Percentiles rank a stretch among this genome's conserved stretches.
Evolutionary conservation across 345 rosid species (phyloP).

Genomic region (Orychophragmus violaceus): DNA sequence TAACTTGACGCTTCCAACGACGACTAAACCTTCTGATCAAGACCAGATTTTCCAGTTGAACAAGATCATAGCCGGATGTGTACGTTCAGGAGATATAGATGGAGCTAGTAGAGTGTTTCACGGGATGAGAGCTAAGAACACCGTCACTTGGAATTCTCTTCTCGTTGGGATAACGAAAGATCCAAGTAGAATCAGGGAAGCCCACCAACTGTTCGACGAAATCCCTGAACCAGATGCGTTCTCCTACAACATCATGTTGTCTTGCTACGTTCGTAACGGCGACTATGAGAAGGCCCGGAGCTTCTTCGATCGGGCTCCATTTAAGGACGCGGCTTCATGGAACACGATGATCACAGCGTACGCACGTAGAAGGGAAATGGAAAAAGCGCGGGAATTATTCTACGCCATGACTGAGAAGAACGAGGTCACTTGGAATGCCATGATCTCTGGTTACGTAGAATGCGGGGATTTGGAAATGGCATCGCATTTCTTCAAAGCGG

Average conservation of each 20-base stretch:
- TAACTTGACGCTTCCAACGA: constrained; percentile 8
- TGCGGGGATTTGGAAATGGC: neutral
- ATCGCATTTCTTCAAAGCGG: neutral
- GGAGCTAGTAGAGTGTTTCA: constrained; percentile 57
- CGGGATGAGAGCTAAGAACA: constrained; percentile 48
- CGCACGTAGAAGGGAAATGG: constrained; percentile 42
- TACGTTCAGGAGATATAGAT: constrained; percentile 53
- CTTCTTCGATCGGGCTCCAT: constrained; percentile 48
- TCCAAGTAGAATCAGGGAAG: constrained; percentile 44
- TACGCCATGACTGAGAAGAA: constrained; percentile 46
- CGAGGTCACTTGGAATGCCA: neutral
- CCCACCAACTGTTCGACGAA: constrained; percentile 52
- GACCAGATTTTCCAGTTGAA: constrained; percentile 42
- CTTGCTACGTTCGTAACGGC: constrained; percentile 41
- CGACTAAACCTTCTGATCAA: neutral
- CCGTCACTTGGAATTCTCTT: constrained; percentile 70
- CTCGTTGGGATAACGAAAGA: constrained; percentile 39
- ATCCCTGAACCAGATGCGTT: constrained; percentile 59
- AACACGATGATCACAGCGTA: constrained; percentile 71
- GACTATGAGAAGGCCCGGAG: constrained; percentile 36
- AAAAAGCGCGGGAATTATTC: constrained; percentile 44
- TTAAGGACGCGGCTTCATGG: constrained; percentile 62
- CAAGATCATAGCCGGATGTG: constrained; percentile 42
- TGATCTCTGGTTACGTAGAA: neutral
- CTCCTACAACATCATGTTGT: constrained; percentile 63